Evolutionary conservation across 176 grass and related monocot species (phyloP).

Genomic region (Puccinellia tenuiflora): DNA sequence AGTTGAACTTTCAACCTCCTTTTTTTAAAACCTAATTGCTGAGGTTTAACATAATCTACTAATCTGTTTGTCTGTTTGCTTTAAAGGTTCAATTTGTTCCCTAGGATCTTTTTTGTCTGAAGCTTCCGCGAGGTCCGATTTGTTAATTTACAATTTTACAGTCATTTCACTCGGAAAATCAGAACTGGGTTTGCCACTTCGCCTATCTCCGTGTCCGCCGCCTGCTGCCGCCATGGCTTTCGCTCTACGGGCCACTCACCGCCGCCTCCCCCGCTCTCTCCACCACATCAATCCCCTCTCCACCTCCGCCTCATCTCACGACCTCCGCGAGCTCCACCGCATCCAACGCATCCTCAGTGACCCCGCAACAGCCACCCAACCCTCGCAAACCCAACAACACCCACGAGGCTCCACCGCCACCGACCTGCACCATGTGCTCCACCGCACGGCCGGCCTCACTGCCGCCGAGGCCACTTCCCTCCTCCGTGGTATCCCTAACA

Average conservation of each 20-base stretch:
- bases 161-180: neutral
- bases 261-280: neutral
- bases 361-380: neutral
- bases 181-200: neutral
- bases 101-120: too few species aligned
- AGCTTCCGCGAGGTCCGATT: neutral
- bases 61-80: too few species aligned
- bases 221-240: conserved; percentile 16
- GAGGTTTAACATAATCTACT: too few species aligned
- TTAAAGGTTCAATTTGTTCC: too few species aligned
- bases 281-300: neutral
- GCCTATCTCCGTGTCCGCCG: neutral
- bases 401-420: neutral
- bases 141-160: neutral
- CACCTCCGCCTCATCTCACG: neutral
- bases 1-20: too few species aligned
- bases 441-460: neutral
- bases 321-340: conserved; percentile 36
- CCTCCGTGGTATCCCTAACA: neutral
- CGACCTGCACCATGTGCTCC: neutral
- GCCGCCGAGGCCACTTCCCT: conserved; percentile 8
- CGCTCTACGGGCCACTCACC: neutral
- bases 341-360: conserved; percentile 41
- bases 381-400: neutral
- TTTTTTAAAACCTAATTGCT: too few species aligned